A percentile compares a stretch with the other conserved stretches of the same genome.
Conservation (phyloP, 2,329 filamentous ascomycete genomes). For the Ceratocystis destructans region DNA sequence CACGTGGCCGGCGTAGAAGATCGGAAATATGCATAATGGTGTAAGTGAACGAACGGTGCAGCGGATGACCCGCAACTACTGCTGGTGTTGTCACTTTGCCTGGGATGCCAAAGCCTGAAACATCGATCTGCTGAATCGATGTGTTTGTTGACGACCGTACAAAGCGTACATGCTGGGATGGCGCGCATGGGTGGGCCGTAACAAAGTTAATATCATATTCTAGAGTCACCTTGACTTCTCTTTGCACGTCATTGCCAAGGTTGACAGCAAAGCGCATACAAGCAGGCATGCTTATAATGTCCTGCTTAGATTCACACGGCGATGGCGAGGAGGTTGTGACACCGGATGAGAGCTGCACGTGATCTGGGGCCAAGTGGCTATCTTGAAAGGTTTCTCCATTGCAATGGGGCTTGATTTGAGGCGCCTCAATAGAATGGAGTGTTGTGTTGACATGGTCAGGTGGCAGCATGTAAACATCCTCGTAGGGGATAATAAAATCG, state of each 20-base stretch:
- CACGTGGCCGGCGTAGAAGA: constrained; percentile 34
- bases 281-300: constrained; percentile 23
- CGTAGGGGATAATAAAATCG: constrained; percentile 49
- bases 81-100: constrained; percentile 33
- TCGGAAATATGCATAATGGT: constrained; percentile 45
- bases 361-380: not conserved
- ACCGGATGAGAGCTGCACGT: constrained; percentile 9
- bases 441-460: constrained; percentile 37
- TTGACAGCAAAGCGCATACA: constrained; percentile 28
- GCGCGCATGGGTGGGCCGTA: constrained; percentile 50
- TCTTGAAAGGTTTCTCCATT: not conserved
- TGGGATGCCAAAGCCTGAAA: constrained; percentile 33
- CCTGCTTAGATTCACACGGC: not conserved
- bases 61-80: constrained; percentile 44
- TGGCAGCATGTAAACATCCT: constrained; percentile 38
- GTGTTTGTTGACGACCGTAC: constrained; percentile 47
- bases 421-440: constrained; percentile 39
- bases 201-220: constrained; percentile 50
- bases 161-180: constrained; percentile 42
- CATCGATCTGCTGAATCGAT: constrained; percentile 43
- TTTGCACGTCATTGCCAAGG: constrained; percentile 23
- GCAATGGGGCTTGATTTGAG: constrained; percentile 15
- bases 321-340: constrained; percentile 23
- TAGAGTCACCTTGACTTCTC: constrained; percentile 30
- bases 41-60: constrained; percentile 51